Evolutionary conservation across 306 rosid genomes (phyloP), one percentile per base, ranked within the genome.

Genomic region (Cotoneaster glaucophyllus): DNA sequence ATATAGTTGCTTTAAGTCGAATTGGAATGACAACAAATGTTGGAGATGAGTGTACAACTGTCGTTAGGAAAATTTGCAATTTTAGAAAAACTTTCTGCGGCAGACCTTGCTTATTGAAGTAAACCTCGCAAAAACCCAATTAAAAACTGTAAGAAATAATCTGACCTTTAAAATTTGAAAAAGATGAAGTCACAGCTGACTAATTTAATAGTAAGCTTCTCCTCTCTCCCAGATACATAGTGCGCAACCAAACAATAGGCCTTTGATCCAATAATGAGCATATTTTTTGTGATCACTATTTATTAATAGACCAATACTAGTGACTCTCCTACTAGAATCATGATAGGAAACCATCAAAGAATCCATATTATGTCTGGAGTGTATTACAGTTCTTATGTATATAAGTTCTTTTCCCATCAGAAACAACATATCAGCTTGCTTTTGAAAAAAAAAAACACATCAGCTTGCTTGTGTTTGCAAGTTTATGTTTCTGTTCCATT

Each of bases 1-100:
- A 1, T 21, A n/a, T 15, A 15, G 71, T 54, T 77, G 72, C 85
- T 77, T 82, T 50, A 67, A 73, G 69, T 54, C 39, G n/a, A 73
- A 24, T 43, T 67, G 26, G 52, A 65, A 24, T 25, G 28, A 15
- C 11, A 52, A 39, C 4, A 52, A 65, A 45, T 34, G 22, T 45
- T 48, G 31, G 69, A 22, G 64, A 71, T 70, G 75, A 77, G 75
- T 76, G 68, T 28, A 77, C 18, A 71, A 69, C 37, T 64, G 74
- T 53, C 13, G 45, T 41, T 73, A 4, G 69, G 48, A 66, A 39
- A 79, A 64, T 18, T 22, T 17, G 43, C 13, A 64, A 29, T 9
- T 22, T 56, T 56, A 1, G 62, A 14, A 18, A n/a, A 64, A 64
- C 5, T 15, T 14, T 2, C 24, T 18, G 22, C 6, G 0, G 18